These are phyloP conservation scores for Sarocladiaceae sp. DNA, from an alignment of 2,329 filamentous ascomycete species.

Conservation along the genomic window DNA sequence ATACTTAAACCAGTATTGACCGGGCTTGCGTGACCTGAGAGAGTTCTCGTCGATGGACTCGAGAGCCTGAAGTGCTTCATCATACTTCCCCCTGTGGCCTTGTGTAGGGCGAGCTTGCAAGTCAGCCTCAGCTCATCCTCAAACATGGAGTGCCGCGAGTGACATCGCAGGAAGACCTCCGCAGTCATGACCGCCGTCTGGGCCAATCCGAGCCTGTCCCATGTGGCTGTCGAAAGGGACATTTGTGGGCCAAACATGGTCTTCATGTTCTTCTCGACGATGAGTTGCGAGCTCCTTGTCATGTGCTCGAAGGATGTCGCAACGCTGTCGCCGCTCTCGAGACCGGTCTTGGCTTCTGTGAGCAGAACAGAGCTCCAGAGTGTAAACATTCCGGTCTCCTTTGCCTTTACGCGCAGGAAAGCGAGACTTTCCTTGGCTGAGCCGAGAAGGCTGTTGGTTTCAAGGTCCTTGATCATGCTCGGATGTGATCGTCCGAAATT, in stretches of 20 bases:
- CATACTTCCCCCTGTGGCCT: constrained; percentile 65
- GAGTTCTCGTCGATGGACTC: constrained; percentile 51
- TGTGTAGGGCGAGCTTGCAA: constrained; percentile 60
- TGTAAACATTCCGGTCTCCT: constrained; percentile 80
- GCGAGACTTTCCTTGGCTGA: constrained; percentile 76
- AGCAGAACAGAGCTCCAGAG: constrained; percentile 79
- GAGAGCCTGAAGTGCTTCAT: constrained; percentile 51
- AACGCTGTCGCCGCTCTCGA: constrained; percentile 66
- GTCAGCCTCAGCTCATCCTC: constrained; percentile 76
- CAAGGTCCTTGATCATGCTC: constrained; percentile 64
- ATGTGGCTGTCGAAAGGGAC: constrained; percentile 68
- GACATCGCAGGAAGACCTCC: constrained; percentile 72
- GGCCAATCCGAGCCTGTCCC: constrained; percentile 66
- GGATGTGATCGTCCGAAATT: constrained; percentile 88
- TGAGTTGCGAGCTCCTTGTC: constrained; percentile 76
- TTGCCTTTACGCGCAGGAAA: constrained; percentile 82
- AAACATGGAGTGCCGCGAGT: constrained; percentile 53
- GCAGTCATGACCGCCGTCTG: constrained; percentile 55
- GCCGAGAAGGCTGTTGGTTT: constrained; percentile 69
- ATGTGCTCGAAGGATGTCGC: constrained; percentile 69
- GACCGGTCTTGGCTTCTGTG: constrained; percentile 76
- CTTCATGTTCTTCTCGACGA: constrained; percentile 71
- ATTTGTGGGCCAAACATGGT: constrained; percentile 71
- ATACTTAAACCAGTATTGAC: constrained; percentile 68
- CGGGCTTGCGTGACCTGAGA: constrained; percentile 70